These are phyloP conservation scores for Scedosporium apiospermum DNA, from an alignment of 2,329 filamentous ascomycete genomes.

Conservation along the genomic window DNA sequence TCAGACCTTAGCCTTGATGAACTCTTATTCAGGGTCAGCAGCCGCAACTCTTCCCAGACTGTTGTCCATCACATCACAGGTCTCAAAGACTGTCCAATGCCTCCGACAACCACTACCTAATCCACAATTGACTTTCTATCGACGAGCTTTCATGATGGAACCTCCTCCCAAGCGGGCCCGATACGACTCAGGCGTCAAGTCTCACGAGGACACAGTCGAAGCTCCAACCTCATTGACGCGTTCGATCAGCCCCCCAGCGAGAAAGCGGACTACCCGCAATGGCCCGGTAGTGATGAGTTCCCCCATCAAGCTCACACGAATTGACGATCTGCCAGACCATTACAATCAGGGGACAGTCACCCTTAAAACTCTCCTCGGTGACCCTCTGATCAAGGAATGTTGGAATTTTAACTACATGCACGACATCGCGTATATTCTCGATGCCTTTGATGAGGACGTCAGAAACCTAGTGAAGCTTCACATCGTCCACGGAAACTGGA, in stretches of 20 bases:
- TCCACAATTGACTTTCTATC: too few species aligned
- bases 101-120: too few species aligned
- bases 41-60: too few species aligned
- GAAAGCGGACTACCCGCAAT: conserved; percentile 15
- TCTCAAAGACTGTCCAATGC: too few species aligned
- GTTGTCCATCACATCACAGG: too few species aligned
- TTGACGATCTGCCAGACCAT: conserved; percentile 49
- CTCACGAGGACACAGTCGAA: neutral
- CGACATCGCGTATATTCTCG: conserved; percentile 47
- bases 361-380: conserved; percentile 59
- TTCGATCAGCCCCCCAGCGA: conserved; percentile 38
- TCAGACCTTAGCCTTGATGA: too few species aligned
- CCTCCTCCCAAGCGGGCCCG: neutral
- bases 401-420: conserved; percentile 65
- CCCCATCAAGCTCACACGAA: conserved; percentile 62
- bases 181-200: neutral
- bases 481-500: conserved; percentile 55
- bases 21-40: too few species aligned
- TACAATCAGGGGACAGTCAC: conserved; percentile 58
- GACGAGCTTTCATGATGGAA: neutral
- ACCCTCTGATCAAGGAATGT: conserved; percentile 62
- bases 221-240: conserved; percentile 20
- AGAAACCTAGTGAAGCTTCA: conserved; percentile 40
- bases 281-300: conserved; percentile 33
- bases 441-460: conserved; percentile 42